Percentiles rank a stretch among this genome's conserved stretches.
These are phyloP conservation scores for Ogataea polymorpha DNA, from an alignment of 805 yeast species.

Conservation along the genomic window DNA sequence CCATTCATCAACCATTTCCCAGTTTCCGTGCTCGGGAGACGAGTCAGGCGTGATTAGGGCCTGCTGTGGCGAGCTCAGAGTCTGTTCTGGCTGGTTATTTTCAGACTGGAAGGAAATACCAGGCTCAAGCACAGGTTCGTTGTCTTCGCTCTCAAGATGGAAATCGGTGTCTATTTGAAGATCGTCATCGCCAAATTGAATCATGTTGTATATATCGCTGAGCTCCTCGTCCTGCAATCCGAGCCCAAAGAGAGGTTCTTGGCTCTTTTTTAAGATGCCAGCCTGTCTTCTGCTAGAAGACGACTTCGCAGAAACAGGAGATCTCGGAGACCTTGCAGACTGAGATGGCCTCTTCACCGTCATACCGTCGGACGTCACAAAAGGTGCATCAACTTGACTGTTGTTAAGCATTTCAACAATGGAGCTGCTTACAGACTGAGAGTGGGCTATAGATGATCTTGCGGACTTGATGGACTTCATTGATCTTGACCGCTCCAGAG, in stretches of 20 bases:
- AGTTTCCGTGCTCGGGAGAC: slow-evolving; percentile 1
- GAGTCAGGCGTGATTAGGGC: not conserved
- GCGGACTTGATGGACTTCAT: slow-evolving; percentile 55
- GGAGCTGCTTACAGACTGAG: slow-evolving; percentile 23
- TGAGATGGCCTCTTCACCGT: slow-evolving; percentile 31
- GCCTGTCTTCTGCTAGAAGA: slow-evolving; percentile 7
- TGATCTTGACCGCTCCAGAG: slow-evolving; percentile 63
- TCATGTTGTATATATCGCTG: slow-evolving; percentile 29
- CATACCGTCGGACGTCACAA: slow-evolving; percentile 41
- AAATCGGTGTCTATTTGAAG: slow-evolving; percentile 26
- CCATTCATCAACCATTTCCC: slow-evolving; percentile 2
- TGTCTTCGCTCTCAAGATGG: slow-evolving; percentile 14
- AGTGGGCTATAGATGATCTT: slow-evolving; percentile 13
- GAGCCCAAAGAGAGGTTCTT: slow-evolving; percentile 6
- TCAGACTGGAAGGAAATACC: slow-evolving; percentile 1
- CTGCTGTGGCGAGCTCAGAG: not conserved
- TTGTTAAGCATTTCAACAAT: slow-evolving; percentile 25
- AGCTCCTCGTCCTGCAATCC: slow-evolving; percentile 19
- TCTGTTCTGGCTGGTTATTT: not conserved
- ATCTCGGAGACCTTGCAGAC: slow-evolving; percentile 11
- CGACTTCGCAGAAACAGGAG: slow-evolving; percentile 21
- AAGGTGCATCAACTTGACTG: slow-evolving; percentile 16
- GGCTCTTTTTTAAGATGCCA: slow-evolving; percentile 9
- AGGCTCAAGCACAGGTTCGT: slow-evolving; percentile 2
- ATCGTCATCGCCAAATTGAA: slow-evolving; percentile 28